phyloP scores from a whole-genome alignment of 441 rosid species.

The Erodium moschatum region DNA sequence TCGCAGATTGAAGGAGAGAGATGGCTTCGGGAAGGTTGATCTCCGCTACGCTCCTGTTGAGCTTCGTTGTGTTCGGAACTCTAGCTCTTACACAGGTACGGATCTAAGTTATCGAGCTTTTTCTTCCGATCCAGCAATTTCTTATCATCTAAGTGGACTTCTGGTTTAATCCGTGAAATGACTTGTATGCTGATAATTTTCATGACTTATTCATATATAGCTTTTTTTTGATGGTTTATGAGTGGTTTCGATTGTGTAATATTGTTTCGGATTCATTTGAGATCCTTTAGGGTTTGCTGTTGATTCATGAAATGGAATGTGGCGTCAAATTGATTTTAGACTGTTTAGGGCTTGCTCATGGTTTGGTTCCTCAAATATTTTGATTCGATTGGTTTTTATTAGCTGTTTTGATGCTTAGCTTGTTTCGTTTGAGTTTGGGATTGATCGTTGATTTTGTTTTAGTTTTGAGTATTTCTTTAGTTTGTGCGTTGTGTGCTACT shows the following conservation, averaged over 20 bases:
- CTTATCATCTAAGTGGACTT: no score
- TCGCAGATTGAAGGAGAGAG: background rate
- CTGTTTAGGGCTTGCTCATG: no score
- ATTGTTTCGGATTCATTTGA: background rate
- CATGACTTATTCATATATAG: background rate
- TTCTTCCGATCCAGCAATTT: background rate
- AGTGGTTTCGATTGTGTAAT: background rate
- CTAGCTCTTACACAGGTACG: background rate
- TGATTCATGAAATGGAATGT: no score
- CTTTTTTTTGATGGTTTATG: no score
- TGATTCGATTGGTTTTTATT: no score
- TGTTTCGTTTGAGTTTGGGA: background rate
- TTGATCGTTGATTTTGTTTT: background rate
- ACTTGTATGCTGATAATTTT: background rate
- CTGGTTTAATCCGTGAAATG: background rate
- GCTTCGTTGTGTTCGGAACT: conserved; percentile 2
- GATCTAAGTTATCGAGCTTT: background rate
- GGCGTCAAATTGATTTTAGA: no score
- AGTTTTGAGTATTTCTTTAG: no score
- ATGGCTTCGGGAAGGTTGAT: conserved; percentile 1
- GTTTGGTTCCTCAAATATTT: background rate
- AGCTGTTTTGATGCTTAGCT: background rate
- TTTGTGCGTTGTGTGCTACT: background rate
- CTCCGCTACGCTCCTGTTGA: conserved; percentile 3
- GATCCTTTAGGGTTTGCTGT: background rate